phyloP scores from a whole-genome alignment of 1,139 yeast species.

The Candida neerlandica region DNA sequence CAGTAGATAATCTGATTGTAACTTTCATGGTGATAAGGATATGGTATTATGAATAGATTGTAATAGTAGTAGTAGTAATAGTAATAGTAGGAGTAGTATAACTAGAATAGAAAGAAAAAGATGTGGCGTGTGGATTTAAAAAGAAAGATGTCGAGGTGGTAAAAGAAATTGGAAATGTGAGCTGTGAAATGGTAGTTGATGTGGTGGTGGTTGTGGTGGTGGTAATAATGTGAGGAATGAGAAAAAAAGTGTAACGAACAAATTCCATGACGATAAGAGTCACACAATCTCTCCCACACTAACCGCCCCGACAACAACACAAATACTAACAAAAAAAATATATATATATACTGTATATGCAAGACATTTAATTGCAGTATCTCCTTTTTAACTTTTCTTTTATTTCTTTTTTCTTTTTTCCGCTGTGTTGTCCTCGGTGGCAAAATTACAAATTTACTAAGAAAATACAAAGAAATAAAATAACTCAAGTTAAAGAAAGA shows the following conservation, averaged over 20 bases:
- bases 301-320: not conserved
- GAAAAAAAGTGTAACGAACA: not conserved
- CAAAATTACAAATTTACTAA: not conserved
- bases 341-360: too few relatives aligned
- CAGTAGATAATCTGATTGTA: conserved; percentile 47
- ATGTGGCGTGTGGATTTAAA: not conserved
- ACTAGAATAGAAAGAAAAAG: not conserved
- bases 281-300: not conserved
- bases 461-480: not conserved
- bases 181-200: too few relatives aligned
- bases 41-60: not conserved
- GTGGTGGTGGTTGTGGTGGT: too few relatives aligned
- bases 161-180: too few relatives aligned
- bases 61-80: not conserved
- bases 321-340: not conserved
- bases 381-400: too few relatives aligned
- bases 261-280: conserved; percentile 1
- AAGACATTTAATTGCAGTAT: too few relatives aligned
- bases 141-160: not conserved
- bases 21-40: conserved; percentile 33
- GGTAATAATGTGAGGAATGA: not conserved
- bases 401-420: not conserved
- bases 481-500: not conserved
- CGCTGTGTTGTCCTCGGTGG: too few relatives aligned
- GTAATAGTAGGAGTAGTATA: not conserved